These are phyloP conservation scores for Ogataea kodamae DNA, from an alignment of 805 yeast genomes.

Conservation along the genomic window DNA sequence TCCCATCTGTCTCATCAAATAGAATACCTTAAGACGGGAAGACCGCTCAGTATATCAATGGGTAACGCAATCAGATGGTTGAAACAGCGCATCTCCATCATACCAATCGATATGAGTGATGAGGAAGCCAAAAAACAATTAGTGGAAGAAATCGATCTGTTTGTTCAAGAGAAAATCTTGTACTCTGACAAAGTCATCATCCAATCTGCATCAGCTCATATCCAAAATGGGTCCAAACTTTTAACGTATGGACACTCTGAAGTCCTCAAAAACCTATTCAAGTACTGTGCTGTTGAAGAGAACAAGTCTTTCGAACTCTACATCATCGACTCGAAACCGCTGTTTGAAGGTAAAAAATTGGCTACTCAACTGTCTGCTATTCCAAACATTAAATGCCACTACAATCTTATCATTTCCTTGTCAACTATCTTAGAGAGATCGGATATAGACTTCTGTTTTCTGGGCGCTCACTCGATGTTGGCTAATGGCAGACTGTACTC, in stretches of 20 bases:
- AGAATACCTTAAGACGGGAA: constrained; percentile 83
- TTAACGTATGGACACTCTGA: constrained; percentile 86
- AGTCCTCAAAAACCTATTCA: constrained; percentile 72
- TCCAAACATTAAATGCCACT: constrained; percentile 67
- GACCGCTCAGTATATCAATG: constrained; percentile 92
- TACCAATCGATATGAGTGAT: constrained; percentile 70
- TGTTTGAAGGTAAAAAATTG: constrained; percentile 85
- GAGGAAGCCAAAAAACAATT: constrained; percentile 63
- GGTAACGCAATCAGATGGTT: constrained; percentile 98
- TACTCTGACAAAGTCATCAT: constrained; percentile 80
- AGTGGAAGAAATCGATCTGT: constrained; percentile 67
- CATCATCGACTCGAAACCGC: constrained; percentile 89
- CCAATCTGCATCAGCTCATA: constrained; percentile 73
- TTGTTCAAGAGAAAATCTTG: constrained; percentile 80
- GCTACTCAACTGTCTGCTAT: constrained; percentile 56
- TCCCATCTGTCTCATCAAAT: constrained; percentile 87
- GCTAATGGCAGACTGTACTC: constrained; percentile 92
- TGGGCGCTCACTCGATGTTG: constrained; percentile 96
- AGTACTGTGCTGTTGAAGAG: constrained; percentile 60
- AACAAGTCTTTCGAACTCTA: constrained; percentile 71
- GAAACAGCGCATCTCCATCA: constrained; percentile 84
- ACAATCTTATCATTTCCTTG: constrained; percentile 74
- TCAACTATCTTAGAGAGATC: constrained; percentile 64
- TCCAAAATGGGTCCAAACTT: constrained; percentile 71
- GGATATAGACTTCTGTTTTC: constrained; percentile 83